Evolutionary conservation across 2,329 filamentous ascomycete genomes (phyloP).

Genomic region (Colletotrichum sojae): DNA sequence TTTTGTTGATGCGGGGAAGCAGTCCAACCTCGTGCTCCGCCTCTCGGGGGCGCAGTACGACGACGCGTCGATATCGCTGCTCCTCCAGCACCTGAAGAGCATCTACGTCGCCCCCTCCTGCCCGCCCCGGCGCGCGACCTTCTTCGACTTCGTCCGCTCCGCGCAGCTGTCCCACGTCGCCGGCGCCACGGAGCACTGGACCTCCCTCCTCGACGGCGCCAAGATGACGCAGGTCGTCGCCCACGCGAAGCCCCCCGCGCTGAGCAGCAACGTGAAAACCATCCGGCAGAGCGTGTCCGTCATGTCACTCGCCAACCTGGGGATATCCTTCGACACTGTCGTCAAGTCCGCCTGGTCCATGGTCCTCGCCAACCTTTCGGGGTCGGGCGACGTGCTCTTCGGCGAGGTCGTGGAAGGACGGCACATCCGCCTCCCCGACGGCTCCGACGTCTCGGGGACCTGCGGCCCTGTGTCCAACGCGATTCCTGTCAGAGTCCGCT

Average conservation of each 20-base stretch:
- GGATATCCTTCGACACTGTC: slow-evolving; percentile 65
- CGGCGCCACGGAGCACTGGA: slow-evolving; percentile 62
- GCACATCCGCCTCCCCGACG: slow-evolving; percentile 56
- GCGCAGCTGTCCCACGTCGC: slow-evolving; percentile 53
- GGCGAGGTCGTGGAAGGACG: slow-evolving; percentile 67
- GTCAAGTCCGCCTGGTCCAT: slow-evolving; percentile 72
- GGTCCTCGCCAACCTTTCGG: slow-evolving; percentile 65
- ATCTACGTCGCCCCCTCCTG: slow-evolving; percentile 58
- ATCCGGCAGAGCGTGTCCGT: slow-evolving; percentile 57
- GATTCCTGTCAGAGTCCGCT: slow-evolving; percentile 63
- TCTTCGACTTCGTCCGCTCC: slow-evolving; percentile 63
- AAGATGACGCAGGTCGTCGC: slow-evolving; percentile 62
- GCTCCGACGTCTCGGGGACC: slow-evolving; percentile 69
- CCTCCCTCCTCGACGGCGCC: slow-evolving; percentile 58
- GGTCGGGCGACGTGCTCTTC: slow-evolving; percentile 67
- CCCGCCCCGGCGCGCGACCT: slow-evolving; percentile 56
- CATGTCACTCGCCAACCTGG: slow-evolving; percentile 58
- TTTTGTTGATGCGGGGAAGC: slow-evolving; percentile 63
- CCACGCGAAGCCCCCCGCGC: slow-evolving; percentile 57
- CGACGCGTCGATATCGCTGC: slow-evolving; percentile 58
- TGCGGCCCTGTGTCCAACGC: slow-evolving; percentile 63
- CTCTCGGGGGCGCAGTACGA: slow-evolving; percentile 66
- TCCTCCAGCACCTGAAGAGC: slow-evolving; percentile 64
- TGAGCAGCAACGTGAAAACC: slow-evolving; percentile 56
- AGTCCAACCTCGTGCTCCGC: slow-evolving; percentile 62